Conservation (phyloP, 148 eudicot species). For the Rheum nobile region DNA sequence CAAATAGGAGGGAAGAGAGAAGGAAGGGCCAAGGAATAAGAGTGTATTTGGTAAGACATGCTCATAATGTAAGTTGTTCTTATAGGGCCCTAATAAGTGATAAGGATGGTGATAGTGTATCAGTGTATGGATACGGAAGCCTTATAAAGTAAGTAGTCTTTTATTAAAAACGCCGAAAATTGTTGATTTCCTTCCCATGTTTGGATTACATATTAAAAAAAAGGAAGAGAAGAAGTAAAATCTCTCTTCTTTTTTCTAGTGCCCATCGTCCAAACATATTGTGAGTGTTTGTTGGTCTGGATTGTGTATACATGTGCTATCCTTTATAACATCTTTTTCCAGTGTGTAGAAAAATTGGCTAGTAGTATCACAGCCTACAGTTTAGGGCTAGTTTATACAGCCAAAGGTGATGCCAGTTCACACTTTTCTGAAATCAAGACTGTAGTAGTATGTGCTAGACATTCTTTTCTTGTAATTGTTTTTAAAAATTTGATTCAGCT, state of each 20-base stretch:
- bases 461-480: background rate
- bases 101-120: background rate
- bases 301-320: background rate
- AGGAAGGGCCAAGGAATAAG: background rate
- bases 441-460: background rate
- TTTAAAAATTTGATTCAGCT: background rate
- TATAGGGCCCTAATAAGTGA: background rate
- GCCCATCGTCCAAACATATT: background rate
- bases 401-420: background rate
- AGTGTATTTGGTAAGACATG: background rate
- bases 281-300: background rate
- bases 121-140: background rate
- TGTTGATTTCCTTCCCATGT: background rate
- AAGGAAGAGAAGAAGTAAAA: background rate
- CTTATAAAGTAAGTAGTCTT: background rate
- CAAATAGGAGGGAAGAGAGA: background rate
- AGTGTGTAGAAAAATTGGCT: background rate
- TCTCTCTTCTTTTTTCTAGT: background rate
- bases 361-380: background rate
- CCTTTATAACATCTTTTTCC: background rate
- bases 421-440: no score
- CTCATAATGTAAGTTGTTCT: background rate
- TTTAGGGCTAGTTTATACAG: background rate
- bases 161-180: background rate
- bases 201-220: background rate